Conservation (phyloP, 768 basidiomycete genomes). For the Fomitopsis pulvina region DNA sequence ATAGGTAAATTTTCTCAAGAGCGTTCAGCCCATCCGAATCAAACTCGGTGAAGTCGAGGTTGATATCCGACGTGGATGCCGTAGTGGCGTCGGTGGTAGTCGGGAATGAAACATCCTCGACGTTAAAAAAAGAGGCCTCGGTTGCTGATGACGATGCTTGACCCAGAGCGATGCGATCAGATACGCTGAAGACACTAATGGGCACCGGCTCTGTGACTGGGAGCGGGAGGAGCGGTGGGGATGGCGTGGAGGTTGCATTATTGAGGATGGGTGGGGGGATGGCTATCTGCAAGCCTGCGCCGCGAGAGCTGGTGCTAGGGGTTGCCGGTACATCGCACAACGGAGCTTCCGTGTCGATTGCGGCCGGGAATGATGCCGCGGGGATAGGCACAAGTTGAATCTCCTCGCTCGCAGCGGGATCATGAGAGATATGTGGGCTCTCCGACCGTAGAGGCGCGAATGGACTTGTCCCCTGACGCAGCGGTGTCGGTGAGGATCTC, state of each 20-base stretch:
- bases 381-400: neutral
- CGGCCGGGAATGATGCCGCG: slow-evolving; percentile 5
- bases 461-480: slow-evolving; percentile 10
- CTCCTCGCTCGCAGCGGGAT: neutral
- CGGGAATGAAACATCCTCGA: slow-evolving; percentile 3
- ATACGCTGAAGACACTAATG: neutral
- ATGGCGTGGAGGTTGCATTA: slow-evolving; percentile 13
- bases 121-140: neutral
- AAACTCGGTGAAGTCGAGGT: slow-evolving; percentile 34
- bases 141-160: neutral
- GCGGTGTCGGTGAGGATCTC: slow-evolving; percentile 10
- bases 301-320: slow-evolving; percentile 4
- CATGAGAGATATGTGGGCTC: neutral
- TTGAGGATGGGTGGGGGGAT: slow-evolving; percentile 16
- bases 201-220: slow-evolving; percentile 7
- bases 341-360: slow-evolving; percentile 8
- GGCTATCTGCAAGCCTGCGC: slow-evolving; percentile 14
- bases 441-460: slow-evolving; percentile 5
- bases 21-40: slow-evolving; percentile 81
- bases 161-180: slow-evolving; percentile 1
- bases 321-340: slow-evolving; percentile 6
- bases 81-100: slow-evolving; percentile 5
- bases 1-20: slow-evolving; percentile 89
- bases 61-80: slow-evolving; percentile 9
- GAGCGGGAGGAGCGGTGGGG: slow-evolving; percentile 12